Percentiles rank a stretch among this genome's conserved stretches.
phyloP scores from a whole-genome alignment of 441 rosid species.

The Populus hybrid region DNA sequence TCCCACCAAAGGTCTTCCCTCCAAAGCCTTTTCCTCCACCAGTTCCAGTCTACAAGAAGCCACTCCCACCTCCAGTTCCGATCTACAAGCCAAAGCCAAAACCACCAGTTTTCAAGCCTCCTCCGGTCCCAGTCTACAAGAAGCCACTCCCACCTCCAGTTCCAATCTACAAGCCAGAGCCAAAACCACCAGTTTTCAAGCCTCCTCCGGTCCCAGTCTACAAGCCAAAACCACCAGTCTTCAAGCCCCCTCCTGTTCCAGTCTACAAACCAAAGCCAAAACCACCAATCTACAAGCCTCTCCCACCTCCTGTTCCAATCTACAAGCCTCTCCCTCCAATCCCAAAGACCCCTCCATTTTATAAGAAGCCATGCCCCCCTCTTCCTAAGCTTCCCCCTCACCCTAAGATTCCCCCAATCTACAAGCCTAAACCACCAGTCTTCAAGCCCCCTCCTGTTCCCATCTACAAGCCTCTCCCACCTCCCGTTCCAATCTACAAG shows the following conservation, averaged over 20 bases:
- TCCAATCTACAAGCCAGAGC: constrained; percentile 8
- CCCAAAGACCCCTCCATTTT: too few species aligned
- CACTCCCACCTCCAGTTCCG: constrained; percentile 23
- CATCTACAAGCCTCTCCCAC: too few species aligned
- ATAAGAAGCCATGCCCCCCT: too few species aligned
- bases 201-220: constrained; percentile 8
- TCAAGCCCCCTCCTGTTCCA: too few species aligned
- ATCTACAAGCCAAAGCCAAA: background rate
- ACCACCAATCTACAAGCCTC: constrained; percentile 2
- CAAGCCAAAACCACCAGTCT: too few species aligned
- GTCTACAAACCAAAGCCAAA: too few species aligned
- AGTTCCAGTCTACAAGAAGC: constrained; percentile 4
- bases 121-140: constrained; percentile 4
- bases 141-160: constrained; percentile 24
- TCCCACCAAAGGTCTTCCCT: too few species aligned
- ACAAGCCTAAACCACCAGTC: background rate
- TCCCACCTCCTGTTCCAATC: too few species aligned
- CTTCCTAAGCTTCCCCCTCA: too few species aligned
- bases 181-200: too few species aligned
- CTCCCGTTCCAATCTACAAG: constrained; percentile 8
- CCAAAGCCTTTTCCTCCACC: background rate
- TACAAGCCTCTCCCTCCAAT: too few species aligned
- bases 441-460: too few species aligned
- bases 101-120: constrained; percentile 8
- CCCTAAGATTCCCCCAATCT: background rate